Conservation (phyloP, 148 eudicot genomes). For the Talinum fruticosum region DNA sequence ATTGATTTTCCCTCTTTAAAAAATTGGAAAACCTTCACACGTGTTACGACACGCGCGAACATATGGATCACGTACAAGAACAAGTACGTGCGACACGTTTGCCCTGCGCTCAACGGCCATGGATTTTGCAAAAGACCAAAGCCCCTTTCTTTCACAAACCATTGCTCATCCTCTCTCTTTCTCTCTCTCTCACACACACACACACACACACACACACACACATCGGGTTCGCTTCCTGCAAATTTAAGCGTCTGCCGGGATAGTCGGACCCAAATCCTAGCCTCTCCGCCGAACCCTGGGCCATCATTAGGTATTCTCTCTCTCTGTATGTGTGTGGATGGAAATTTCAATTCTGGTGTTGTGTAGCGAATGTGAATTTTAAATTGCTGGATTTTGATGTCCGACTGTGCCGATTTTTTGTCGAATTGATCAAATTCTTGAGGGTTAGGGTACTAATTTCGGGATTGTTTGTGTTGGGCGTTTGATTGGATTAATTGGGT, state of each 20-base stretch:
- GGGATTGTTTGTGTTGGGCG: not conserved
- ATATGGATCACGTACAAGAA: not conserved
- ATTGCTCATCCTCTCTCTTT: not conserved
- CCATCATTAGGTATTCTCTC: slow-evolving; percentile 12
- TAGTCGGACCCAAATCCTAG: not conserved
- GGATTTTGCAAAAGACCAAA: not conserved
- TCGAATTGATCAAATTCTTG: not conserved
- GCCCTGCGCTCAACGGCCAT: not conserved
- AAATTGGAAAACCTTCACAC: not conserved
- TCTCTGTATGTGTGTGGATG: too few relatives aligned
- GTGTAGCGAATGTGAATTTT: not conserved
- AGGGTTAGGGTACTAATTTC: not conserved
- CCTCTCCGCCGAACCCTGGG: not conserved
- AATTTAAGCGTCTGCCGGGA: not conserved
- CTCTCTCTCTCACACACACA: not conserved
- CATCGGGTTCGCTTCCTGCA: not conserved
- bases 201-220: not conserved
- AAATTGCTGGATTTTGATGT: not conserved
- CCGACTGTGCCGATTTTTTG: not conserved
- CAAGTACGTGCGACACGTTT: not conserved
- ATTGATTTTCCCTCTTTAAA: too few relatives aligned
- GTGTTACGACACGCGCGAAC: not conserved
- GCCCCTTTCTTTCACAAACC: not conserved
- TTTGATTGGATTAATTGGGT: slow-evolving; percentile 7
- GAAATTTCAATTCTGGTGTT: not conserved